phyloP scores from a whole-genome alignment of 2,329 filamentous ascomycete species.

The Cladosporium velox region DNA sequence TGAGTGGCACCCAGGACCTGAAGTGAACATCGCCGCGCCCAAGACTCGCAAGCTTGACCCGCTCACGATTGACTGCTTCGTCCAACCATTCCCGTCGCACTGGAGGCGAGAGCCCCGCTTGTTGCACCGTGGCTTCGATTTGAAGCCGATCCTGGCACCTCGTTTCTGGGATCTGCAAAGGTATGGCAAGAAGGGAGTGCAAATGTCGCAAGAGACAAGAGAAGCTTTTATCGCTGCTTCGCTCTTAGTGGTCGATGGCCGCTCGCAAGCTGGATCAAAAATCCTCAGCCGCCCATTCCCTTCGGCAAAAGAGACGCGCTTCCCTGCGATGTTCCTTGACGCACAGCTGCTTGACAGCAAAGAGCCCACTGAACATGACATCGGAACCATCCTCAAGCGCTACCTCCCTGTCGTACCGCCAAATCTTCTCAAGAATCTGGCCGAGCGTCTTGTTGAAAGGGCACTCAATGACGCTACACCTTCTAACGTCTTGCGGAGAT shows the following conservation, averaged over 20 bases:
- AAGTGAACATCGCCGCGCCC: background rate
- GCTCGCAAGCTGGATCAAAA: constrained; percentile 25
- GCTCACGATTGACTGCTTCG: background rate
- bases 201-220: constrained; percentile 25
- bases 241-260: constrained; percentile 38
- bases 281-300: constrained; percentile 36
- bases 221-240: constrained; percentile 40
- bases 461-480: background rate
- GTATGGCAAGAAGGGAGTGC: background rate
- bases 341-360: background rate
- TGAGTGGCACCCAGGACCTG: background rate
- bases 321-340: constrained; percentile 40
- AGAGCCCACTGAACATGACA: background rate
- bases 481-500: background rate
- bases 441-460: background rate
- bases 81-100: background rate
- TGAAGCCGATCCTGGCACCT: background rate
- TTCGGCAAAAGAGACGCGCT: constrained; percentile 30
- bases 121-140: background rate
- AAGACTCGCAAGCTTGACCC: background rate
- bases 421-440: background rate
- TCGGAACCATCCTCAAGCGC: background rate
- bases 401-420: background rate
- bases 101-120: background rate
- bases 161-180: constrained; percentile 13